Base-by-base conservation (phyloP, 345 rosid species). In the Citrus cavaleriei region DNA sequence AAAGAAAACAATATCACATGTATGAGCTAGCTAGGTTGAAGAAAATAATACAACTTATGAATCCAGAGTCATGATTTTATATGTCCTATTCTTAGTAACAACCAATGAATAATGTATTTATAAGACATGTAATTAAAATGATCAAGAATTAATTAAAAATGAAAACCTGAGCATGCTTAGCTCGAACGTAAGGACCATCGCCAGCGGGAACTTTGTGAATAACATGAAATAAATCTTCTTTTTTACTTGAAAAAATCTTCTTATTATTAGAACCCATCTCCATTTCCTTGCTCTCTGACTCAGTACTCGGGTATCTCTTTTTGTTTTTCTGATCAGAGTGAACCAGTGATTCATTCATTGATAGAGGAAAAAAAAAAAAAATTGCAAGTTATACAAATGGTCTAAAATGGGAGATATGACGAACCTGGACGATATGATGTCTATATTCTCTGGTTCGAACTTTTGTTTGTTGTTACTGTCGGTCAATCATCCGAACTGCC, bases 111-210 rank as follows among this genome's bases (percentile, higher is more conserved):
- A 3, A 13, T 10, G 14, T 13, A 0, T 46, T 12, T 13, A 46
- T 46, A 13, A 46, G 51, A 46, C 9, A 13, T 3, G 18, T 46
- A 46, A 46, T 0, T 46, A 3, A 5, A 38, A 38, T 38, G 7
- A 64, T 4, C 7, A 6, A 65, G 7, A 37, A 60, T 7, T 19
- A 28, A 19, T 6, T 4, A 4, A 0, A 51, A 3, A 40, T 18
- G 13, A 25, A 57, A 60, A 92, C 98, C 98, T 95, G 98, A 49
- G 98, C 97, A 77, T 87, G 92, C 79, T 95, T 95, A 72, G 98
- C 98, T 82, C 84, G 83, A 28, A 91, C 97, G 81, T 95, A 95
- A 37, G 97, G 97, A 73, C 93, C 84, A 78, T 93, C 98, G 5
- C 98, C 98, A 22, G 84, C 78, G 59, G 98, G 98, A 78, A 95